Base-by-base conservation (phyloP, 2,329 filamentous ascomycete species). In the Podosphaera xanthii region DNA sequence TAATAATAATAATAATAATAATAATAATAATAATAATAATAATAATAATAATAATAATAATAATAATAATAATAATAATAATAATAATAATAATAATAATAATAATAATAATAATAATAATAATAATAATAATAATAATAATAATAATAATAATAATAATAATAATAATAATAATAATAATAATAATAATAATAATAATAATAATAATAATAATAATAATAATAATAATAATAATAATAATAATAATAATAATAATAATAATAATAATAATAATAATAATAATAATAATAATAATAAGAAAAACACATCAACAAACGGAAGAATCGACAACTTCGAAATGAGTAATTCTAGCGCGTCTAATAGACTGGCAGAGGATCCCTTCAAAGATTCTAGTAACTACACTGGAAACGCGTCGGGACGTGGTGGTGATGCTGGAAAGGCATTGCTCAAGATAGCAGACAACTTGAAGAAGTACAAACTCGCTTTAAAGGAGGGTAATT, bases 1-100 rank as follows among this genome's bases (percentile, higher is more conserved):
- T 22, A 22, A 22, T 22, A 22, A 22, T 22, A 22, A 22, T 22
- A 22, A 22, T 22, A 22, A 22, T 22, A 22, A 22, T 22, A 50
- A 50, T 50, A 30, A 50, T 50, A 50, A 50, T 50, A 50, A 50
- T 50, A 50, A 50, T 50, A 50, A 50, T 50, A 50, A 50, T 50
- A 50, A 50, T 50, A 50, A 50, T 50, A 50, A 50, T 50, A 50
- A 50, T 50, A 50, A 50, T 50, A 50, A 50, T 50, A 50, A 50
- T 50, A 50, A 50, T 50, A 50, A 50, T 50, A 50, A 50, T 50
- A 50, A 50, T 50, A 50, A 50, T 50, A 50, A 50, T 50, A 50
- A 50, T 50, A 50, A 50, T 50, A 50, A 50, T 50, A 50, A 50
- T 50, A 50, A 50, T 50, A 50, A 50, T 50, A 50, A 50, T 50